These are phyloP conservation scores for Mycosarcoma mackinlayi DNA, from an alignment of 1,284 basidiomycete genomes.

Conservation along the genomic window DNA sequence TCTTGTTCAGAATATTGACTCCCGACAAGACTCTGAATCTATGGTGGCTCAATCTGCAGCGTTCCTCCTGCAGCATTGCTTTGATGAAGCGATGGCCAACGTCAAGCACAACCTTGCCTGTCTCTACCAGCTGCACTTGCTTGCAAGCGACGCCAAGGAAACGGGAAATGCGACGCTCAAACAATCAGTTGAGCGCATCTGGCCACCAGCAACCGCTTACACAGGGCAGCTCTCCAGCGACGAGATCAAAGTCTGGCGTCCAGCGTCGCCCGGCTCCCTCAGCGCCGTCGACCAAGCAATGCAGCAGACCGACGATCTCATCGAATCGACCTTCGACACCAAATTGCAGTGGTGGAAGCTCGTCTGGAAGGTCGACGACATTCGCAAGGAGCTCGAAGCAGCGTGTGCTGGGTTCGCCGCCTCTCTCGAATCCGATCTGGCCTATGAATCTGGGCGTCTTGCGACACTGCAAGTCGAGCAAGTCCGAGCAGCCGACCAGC, in stretches of 20 bases:
- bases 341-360: slow-evolving; percentile 64
- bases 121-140: slow-evolving; percentile 29
- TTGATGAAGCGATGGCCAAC: slow-evolving; percentile 37
- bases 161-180: slow-evolving; percentile 20
- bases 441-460: slow-evolving; percentile 55
- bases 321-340: slow-evolving; percentile 48
- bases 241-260: slow-evolving; percentile 35
- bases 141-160: slow-evolving; percentile 18
- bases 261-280: slow-evolving; percentile 19
- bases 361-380: slow-evolving; percentile 60
- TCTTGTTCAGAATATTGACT: slow-evolving; percentile 15
- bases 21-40: slow-evolving; percentile 12
- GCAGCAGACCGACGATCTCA: slow-evolving; percentile 25
- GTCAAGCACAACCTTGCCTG: slow-evolving; percentile 16
- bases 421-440: slow-evolving; percentile 50
- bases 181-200: slow-evolving; percentile 36
- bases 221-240: slow-evolving; percentile 27
- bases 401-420: slow-evolving; percentile 55
- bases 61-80: slow-evolving; percentile 39
- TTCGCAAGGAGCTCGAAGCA: slow-evolving; percentile 53
- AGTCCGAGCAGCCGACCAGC: slow-evolving; percentile 17
- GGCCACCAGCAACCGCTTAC: slow-evolving; percentile 31
- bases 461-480: slow-evolving; percentile 36
- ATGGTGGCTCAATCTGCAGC: slow-evolving; percentile 29
- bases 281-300: slow-evolving; percentile 36